phyloP scores from a whole-genome alignment of 192 early-diverging fungal genomes.

The Coemansia reversa region DNA sequence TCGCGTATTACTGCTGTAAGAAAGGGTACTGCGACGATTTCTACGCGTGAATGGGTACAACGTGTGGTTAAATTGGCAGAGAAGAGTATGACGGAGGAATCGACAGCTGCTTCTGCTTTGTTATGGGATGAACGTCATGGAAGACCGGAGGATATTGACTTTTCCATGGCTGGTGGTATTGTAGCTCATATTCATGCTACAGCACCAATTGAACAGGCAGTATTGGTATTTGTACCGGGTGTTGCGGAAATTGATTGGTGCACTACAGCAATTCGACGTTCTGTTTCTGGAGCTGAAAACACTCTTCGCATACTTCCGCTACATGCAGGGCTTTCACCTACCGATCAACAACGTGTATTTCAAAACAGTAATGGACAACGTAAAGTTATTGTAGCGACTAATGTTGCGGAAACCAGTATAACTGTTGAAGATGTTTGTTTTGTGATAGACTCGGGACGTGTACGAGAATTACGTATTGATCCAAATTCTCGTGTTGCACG shows the following conservation, averaged over 20 bases:
- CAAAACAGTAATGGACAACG: slow-evolving; percentile 54
- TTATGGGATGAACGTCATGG: slow-evolving; percentile 33
- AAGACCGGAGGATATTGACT: slow-evolving; percentile 49
- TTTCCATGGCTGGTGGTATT: slow-evolving; percentile 57
- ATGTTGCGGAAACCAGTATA: slow-evolving; percentile 75
- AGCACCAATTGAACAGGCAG: slow-evolving; percentile 47
- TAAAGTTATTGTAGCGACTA: slow-evolving; percentile 88
- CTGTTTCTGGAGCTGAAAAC: not conserved
- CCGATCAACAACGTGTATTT: slow-evolving; percentile 58
- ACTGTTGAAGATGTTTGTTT: slow-evolving; percentile 71
- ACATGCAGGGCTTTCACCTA: slow-evolving; percentile 58
- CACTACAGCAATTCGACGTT: slow-evolving; percentile 56
- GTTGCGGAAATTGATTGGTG: slow-evolving; percentile 71
- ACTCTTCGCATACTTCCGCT: slow-evolving; percentile 55
- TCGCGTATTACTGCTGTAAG: slow-evolving; percentile 8
- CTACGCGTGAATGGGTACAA: too few relatives aligned
- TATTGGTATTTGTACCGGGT: slow-evolving; percentile 75
- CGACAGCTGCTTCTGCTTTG: slow-evolving; percentile 11
- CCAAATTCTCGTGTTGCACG: slow-evolving; percentile 59
- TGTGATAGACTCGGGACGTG: slow-evolving; percentile 69
- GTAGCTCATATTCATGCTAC: slow-evolving; percentile 61
- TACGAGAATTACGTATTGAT: slow-evolving; percentile 63
- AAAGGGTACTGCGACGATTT: too few relatives aligned
- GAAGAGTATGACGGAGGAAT: too few relatives aligned
- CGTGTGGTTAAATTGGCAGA: too few relatives aligned